phyloP scores from a whole-genome alignment of 768 basidiomycete species.

The Russula sp. region DNA sequence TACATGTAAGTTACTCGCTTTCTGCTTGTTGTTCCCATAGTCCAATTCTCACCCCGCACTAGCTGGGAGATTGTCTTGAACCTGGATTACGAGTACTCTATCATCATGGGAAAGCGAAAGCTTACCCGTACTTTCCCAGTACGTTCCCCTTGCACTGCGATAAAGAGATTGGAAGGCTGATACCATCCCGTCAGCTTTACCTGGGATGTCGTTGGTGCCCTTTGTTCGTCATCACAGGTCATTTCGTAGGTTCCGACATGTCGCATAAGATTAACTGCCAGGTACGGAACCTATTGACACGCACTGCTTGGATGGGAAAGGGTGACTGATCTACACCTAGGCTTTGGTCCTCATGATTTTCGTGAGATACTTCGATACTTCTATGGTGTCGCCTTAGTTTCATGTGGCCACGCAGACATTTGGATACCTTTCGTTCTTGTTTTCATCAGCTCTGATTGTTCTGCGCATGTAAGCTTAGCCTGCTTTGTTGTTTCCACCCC shows the following conservation, averaged over 20 bases:
- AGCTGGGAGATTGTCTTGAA: slow-evolving; percentile 16
- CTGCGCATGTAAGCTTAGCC: slow-evolving; percentile 1
- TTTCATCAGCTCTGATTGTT: slow-evolving; percentile 6
- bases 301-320: neutral
- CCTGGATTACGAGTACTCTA: slow-evolving; percentile 9
- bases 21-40: neutral
- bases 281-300: neutral
- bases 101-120: slow-evolving; percentile 8
- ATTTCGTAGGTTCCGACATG: neutral
- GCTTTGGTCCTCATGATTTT: neutral
- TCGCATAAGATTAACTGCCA: neutral
- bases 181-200: neutral
- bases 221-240: neutral
- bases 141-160: neutral
- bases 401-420: neutral
- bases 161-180: neutral
- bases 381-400: neutral
- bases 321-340: neutral
- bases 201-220: neutral
- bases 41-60: neutral
- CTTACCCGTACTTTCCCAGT: slow-evolving; percentile 13
- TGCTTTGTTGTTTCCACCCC: no score
- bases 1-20: slow-evolving; percentile 7
- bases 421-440: slow-evolving; percentile 3
- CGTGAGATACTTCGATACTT: neutral